Percentiles rank a stretch among this genome's conserved stretches.
These are phyloP conservation scores for Hsuehochloa calcarea DNA, from an alignment of 176 grass and related monocot genomes.

Conservation along the genomic window DNA sequence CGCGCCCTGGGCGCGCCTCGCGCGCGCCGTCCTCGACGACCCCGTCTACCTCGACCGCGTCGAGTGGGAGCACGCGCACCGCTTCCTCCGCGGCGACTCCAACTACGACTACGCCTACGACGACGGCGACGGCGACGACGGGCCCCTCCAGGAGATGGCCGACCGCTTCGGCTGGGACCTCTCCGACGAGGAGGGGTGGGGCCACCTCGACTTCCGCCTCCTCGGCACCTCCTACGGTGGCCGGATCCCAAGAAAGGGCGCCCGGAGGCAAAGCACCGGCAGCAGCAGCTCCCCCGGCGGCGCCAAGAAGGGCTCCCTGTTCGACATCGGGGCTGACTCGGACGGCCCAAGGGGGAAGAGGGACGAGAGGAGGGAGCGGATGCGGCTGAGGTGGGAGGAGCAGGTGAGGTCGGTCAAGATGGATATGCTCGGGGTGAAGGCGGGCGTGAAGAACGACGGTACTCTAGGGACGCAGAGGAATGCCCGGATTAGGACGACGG, in stretches of 20 bases:
- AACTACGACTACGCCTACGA: slow-evolving; percentile 38
- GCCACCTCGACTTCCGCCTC: slow-evolving; percentile 48
- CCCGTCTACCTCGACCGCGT: slow-evolving; percentile 52
- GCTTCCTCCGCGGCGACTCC: slow-evolving; percentile 53
- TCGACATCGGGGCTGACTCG: neutral
- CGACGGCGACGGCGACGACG: slow-evolving; percentile 18
- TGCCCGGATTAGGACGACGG: neutral
- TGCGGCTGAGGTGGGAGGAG: slow-evolving; percentile 39
- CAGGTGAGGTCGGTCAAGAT: slow-evolving; percentile 39
- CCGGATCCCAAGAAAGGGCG: slow-evolving; percentile 48
- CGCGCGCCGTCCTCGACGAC: slow-evolving; percentile 48
- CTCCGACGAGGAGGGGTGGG: slow-evolving; percentile 53
- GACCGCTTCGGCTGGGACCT: slow-evolving; percentile 61
- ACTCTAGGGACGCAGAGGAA: slow-evolving; percentile 3
- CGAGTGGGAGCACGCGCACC: slow-evolving; percentile 65
- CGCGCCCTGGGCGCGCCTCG: slow-evolving; percentile 37
- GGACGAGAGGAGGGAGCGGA: slow-evolving; percentile 51
- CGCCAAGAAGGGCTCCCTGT: neutral
- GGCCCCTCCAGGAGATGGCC: slow-evolving; percentile 52
- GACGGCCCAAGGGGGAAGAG: neutral
- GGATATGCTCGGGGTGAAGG: slow-evolving; percentile 45
- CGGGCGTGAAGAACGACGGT: neutral
- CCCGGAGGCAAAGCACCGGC: neutral
- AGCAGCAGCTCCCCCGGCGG: neutral
- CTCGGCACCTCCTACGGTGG: slow-evolving; percentile 63